Base-by-base conservation (phyloP, 2,329 filamentous ascomycete genomes). In the Ustilaginoidea virens region DNA sequence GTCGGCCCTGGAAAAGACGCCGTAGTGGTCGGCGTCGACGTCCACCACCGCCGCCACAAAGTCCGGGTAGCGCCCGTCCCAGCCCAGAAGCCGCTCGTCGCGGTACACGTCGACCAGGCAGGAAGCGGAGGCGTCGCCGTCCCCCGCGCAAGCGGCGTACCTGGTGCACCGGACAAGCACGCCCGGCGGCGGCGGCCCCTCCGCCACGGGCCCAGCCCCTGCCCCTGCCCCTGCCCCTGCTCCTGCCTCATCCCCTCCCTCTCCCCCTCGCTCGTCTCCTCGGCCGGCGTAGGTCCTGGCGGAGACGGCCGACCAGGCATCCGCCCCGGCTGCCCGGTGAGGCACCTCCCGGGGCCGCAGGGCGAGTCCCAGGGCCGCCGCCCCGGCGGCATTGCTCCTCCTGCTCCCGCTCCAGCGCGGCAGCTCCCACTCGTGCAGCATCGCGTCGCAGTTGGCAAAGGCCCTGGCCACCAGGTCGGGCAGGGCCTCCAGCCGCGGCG, bases 361-460 rank as follows among this genome's bases (percentile, higher is more conserved):
- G 4, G 29, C 33, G 16, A 42, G 36, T 30, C 10, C 39, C 36
- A 6, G 28, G 36, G n/a, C 39, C 28, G 8, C 37, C 34, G 8
- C 30, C 39, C 13, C 38, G 36, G 40, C 43, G 48, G 12, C 25
- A 30, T n/a, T 44, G 46, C 5, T 45, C 35, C 13, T 44, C 37
- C 46, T 45, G 48, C 19, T 38, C 10, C 22, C 45, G 37, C 11
- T n/a, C 41, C 43, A 49, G 12, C 25, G 31, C 12, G 45, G 46
- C 5, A 45, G 36, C 13, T 44, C 37, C 46, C 46, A 49, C 19
- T 38, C 10, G 20, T 46, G 37, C 11, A 51, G 36, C 41, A 50
- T 49, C 19, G 37, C 31, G 15, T 46, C 39, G 39, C 45, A 48
- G 30, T 48, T 45, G 16, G 44, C 41, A 13, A 49, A 45, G n/a